Conservation (phyloP, 129 eudicot genomes). For the Flaveria sonorensis region DNA sequence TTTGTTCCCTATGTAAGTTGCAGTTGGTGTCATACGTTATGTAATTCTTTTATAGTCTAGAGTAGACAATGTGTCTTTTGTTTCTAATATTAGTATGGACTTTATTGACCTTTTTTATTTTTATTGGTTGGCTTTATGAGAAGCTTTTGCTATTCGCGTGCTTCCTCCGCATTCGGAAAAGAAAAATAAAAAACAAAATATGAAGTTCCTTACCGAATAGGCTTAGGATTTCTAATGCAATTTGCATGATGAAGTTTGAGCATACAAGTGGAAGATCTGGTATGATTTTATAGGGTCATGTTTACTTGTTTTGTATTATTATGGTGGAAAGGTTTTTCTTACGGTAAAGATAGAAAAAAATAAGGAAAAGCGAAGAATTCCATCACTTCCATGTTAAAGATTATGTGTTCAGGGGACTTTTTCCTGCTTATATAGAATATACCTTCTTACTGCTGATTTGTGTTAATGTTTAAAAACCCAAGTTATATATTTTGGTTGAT, state of each 20-base stretch:
- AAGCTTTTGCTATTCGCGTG: too few species aligned
- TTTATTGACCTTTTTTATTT: neutral
- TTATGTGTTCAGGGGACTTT: neutral
- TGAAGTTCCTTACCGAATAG: neutral
- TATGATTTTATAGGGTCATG: neutral
- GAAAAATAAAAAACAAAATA: too few species aligned
- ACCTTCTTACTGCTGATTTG: too few species aligned
- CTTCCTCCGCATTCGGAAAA: too few species aligned
- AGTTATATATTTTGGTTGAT: neutral
- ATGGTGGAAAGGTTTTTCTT: too few species aligned
- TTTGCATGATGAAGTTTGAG: neutral
- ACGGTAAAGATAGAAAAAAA: too few species aligned
- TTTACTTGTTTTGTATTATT: too few species aligned
- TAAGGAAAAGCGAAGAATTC: too few species aligned
- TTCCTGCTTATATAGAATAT: neutral
- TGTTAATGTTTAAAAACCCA: neutral
- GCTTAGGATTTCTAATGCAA: neutral
- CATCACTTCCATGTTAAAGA: neutral
- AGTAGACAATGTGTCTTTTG: neutral
- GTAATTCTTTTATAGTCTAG: neutral
- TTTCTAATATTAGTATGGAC: constrained; percentile 14
- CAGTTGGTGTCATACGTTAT: neutral
- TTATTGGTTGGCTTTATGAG: neutral
- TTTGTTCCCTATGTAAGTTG: neutral
- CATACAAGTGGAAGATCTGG: neutral